A percentile compares a stretch with the other conserved stretches of the same genome.
phyloP scores from a whole-genome alignment of 2,329 filamentous ascomycete species.

The Aspergillus quadrilineatus region DNA sequence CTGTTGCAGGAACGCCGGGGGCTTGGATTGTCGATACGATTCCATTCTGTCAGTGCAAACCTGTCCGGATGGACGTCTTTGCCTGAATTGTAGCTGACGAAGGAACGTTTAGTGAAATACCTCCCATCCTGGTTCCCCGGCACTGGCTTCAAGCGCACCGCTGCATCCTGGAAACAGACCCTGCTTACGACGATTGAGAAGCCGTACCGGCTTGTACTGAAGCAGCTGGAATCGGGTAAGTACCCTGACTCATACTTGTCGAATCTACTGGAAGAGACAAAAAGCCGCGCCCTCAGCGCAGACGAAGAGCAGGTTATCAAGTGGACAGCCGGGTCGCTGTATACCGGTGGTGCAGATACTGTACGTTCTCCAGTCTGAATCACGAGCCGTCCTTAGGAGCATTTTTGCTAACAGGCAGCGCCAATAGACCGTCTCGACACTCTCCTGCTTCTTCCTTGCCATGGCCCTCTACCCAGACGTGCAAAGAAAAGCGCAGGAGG shows the following conservation, averaged over 20 bases:
- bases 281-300: neutral
- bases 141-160: slow-evolving; percentile 44
- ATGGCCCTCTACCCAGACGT: slow-evolving; percentile 11
- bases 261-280: slow-evolving; percentile 28
- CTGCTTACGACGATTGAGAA: slow-evolving; percentile 32
- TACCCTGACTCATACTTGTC: slow-evolving; percentile 44
- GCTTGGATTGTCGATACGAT: slow-evolving; percentile 49
- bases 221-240: slow-evolving; percentile 37
- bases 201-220: slow-evolving; percentile 47
- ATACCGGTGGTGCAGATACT: slow-evolving; percentile 13
- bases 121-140: slow-evolving; percentile 50
- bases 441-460: slow-evolving; percentile 14
- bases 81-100: neutral
- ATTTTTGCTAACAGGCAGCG: neutral
- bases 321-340: slow-evolving; percentile 6
- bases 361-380: neutral
- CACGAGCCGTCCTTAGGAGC: neutral
- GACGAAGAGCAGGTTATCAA: slow-evolving; percentile 9
- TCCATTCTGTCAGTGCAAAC: slow-evolving; percentile 28
- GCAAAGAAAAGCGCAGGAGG: slow-evolving; percentile 11
- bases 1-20: slow-evolving; percentile 41
- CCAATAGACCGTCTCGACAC: slow-evolving; percentile 12
- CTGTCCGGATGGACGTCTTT: neutral
- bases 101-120: slow-evolving; percentile 23
- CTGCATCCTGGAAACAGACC: slow-evolving; percentile 32